Base-by-base conservation (phyloP, 1,284 basidiomycete genomes). In the Cryptococcus sp. region DNA sequence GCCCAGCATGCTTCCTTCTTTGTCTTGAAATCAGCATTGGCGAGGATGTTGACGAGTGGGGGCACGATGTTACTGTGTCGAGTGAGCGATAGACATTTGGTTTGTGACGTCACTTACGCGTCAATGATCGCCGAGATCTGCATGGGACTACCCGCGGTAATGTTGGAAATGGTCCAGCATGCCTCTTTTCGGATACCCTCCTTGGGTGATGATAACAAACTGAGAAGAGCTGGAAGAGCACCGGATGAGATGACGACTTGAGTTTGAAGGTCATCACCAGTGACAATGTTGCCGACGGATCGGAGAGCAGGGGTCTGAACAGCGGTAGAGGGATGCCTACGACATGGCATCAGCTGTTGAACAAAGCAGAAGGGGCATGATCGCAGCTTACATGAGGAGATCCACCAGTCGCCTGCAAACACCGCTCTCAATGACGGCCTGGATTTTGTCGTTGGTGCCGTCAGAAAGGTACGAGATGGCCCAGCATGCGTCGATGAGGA, bases 1-100 rank as follows among this genome's bases (percentile, higher is more conserved):
- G 96, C 96, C 96, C 96, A 99, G 82, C 94, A 99, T 4, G 96
- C 96, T 79, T 99, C 96, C 81, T 99, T 99, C 79, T 92, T 89
- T 50, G 96, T 98, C 83, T 98, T 98, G 85, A 98, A 98, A 80
- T 99, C 96, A 58, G 93, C 96, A 72, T 96, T 89, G 76, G 89
- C 88, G 58, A 99, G 88, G 69, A 99, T 97, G 81, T 97, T 95
- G 83, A 99, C 95, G 61, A 99, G 86, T 60, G 96, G 96, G 57
- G 96, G 94, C 63, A 99, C 89, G 73, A 99, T 94, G 78, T 85
- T 85, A 73, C 82, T 52, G 72, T 19, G 41, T 19, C 8, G 15
- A 10, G 41, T 44, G 8, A 44, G 41, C 41, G 41, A 44, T 44
- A 16, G 2, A 44, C 2, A 22, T 44, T 19, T 44, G n/a, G 4